These are phyloP conservation scores for Chlamydomonas schloesseri DNA, from an alignment of 139 green algal genomes.

Conservation along the genomic window DNA sequence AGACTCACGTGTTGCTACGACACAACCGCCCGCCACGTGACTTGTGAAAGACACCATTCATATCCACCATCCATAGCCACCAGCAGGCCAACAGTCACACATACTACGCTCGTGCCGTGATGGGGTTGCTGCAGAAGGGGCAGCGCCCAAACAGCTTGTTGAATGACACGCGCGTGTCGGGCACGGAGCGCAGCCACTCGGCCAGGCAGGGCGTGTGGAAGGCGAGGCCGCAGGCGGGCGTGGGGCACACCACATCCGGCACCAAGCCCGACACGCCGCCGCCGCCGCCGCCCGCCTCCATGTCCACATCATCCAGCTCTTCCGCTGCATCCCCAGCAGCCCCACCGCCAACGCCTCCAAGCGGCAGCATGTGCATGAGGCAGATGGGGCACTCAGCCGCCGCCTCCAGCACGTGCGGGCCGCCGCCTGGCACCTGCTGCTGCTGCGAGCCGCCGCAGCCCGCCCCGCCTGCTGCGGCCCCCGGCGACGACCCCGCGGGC, in stretches of 20 bases:
- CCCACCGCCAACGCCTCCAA: background rate
- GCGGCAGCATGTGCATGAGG: background rate
- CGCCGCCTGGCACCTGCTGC: no score
- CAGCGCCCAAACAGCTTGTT: constrained; percentile 65
- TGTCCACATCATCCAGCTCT: background rate
- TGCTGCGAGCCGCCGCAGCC: no score
- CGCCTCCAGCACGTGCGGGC: background rate
- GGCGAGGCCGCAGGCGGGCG: constrained; percentile 8
- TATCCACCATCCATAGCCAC: no score
- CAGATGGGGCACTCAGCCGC: constrained; percentile 11
- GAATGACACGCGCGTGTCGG: constrained; percentile 58
- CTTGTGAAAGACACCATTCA: no score
- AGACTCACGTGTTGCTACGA: no score
- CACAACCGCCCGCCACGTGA: no score
- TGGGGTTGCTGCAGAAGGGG: constrained; percentile 64
- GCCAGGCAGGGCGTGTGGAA: constrained; percentile 55
- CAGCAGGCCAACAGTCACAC: no score
- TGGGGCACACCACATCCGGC: constrained; percentile 40
- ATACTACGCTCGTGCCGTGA: constrained; percentile 32
- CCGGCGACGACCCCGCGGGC: background rate
- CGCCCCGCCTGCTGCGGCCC: background rate
- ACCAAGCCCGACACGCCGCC: constrained; percentile 17
- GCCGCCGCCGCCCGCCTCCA: background rate
- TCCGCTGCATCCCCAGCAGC: no score
- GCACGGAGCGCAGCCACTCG: constrained; percentile 49